Base-by-base conservation (phyloP, 306 rosid species). In the Prunus armeniaca region DNA sequence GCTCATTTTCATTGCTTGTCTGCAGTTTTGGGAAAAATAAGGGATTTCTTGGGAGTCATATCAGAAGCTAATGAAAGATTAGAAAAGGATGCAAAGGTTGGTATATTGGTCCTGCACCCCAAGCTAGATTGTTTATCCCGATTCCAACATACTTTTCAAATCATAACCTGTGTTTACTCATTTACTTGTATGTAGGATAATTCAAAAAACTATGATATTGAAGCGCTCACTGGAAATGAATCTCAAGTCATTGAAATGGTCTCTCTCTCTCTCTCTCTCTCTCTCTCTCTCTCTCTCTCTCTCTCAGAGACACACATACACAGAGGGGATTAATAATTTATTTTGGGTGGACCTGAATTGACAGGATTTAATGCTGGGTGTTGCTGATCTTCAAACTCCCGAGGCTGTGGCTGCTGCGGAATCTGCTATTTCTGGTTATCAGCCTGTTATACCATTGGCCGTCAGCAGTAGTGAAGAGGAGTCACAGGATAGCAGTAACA, bases 381-480 rank as follows among this genome's bases (percentile, higher is more conserved):
- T 95, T 66, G 91, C 96, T 54, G 97, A 94, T 86, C 98, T 94
- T 63, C 85, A 84, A 58, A 90, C 97, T 22, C 91, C 93, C 0
- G 97, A 89, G 81, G 98, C 97, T 34, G 95, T 92, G 80, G 92
- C 93, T 72, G 98, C 96, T 50, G 97, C 98, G 25, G 96, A 94
- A 73, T 86, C 91, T 64, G 95, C 92, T 11, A 77, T 90, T 75
- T 77, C 90, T 20, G 83, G 88, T 76, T 65, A n/a, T 74, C 95
- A 82, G 81, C 86, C 86, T 0, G 86, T 77, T 75, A 84, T 89
- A 75, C 80, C 88, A 20, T 78, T 88, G 83, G 75, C 79, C 34
- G 73, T 66, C 76, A 84, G 83, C 72, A 81, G 68, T 54, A 82
- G 88, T 24, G 89, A 68, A 73, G 76, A 79, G 11, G 92, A 86